These are phyloP conservation scores for Sarocladium brachiariae DNA, from an alignment of 2,329 filamentous ascomycete genomes.

Conservation along the genomic window DNA sequence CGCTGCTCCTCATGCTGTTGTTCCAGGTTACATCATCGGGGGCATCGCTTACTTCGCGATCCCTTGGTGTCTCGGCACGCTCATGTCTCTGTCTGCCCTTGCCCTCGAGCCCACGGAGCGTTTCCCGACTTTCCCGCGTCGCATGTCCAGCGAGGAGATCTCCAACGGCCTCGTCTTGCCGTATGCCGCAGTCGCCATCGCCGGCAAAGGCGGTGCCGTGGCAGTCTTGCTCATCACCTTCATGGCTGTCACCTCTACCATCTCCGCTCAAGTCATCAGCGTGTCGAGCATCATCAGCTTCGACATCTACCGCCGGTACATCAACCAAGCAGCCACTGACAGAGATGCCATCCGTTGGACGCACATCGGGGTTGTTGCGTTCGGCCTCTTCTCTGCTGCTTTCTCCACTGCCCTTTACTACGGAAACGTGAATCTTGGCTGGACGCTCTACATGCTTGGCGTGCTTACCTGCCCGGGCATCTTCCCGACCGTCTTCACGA, in stretches of 20 bases:
- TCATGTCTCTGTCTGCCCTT: conserved; percentile 41
- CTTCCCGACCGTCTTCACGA: conserved; percentile 45
- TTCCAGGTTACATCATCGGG: conserved; percentile 45
- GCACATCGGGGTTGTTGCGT: conserved; percentile 46
- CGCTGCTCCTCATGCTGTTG: conserved; percentile 36
- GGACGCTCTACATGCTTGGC: conserved; percentile 49
- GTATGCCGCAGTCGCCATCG: conserved; percentile 60
- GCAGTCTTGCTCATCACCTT: conserved; percentile 64
- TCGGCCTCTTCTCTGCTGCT: conserved; percentile 41
- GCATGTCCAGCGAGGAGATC: conserved; percentile 55
- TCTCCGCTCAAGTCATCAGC: conserved; percentile 45
- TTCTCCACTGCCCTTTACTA: conserved; percentile 48
- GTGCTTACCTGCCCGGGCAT: conserved; percentile 47
- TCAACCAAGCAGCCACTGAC: conserved; percentile 38
- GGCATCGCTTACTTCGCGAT: conserved; percentile 48
- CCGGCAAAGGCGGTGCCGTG: conserved; percentile 63
- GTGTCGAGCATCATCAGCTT: conserved; percentile 48
- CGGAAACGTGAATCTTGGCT: conserved; percentile 45
- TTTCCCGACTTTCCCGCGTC: conserved; percentile 47
- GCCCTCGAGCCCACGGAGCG: conserved; percentile 38
- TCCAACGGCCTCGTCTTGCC: conserved; percentile 63
- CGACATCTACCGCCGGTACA: conserved; percentile 45
- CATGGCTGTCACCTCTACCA: conserved; percentile 64
- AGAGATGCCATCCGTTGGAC: conserved; percentile 42
- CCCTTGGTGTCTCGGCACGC: conserved; percentile 44